These are phyloP conservation scores for Ceratobasidium papillatum DNA, from an alignment of 1,284 basidiomycete genomes.

Conservation along the genomic window DNA sequence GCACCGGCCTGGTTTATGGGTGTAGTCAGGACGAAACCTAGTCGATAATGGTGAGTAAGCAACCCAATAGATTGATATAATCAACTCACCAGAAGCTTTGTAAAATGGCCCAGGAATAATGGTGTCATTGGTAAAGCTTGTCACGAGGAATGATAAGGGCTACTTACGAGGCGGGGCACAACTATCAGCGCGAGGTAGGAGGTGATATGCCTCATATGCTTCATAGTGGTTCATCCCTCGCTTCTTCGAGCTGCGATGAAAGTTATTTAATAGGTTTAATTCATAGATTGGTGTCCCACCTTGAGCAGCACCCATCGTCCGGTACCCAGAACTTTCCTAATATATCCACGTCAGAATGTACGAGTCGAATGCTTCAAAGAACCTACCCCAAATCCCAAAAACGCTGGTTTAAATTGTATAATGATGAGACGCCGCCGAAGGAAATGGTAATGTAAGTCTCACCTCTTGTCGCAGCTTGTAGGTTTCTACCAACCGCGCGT, in stretches of 20 bases:
- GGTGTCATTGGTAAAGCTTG: neutral
- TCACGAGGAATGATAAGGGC: neutral
- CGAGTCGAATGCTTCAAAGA: neutral
- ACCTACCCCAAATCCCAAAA: slow-evolving; percentile 15
- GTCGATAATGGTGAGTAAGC: neutral
- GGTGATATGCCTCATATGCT: neutral
- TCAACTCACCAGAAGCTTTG: neutral
- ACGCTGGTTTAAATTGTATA: neutral
- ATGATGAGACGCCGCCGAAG: too few species aligned
- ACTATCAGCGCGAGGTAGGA: neutral
- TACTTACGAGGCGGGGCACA: neutral
- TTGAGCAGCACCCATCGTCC: slow-evolving; percentile 1
- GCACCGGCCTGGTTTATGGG: neutral
- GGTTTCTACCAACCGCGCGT: neutral
- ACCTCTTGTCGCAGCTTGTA: slow-evolving; percentile 20
- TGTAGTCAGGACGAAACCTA: neutral
- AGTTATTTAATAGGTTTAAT: neutral
- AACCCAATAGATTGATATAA: neutral
- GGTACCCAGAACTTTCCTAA: slow-evolving; percentile 8
- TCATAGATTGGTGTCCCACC: neutral
- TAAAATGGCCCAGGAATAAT: neutral
- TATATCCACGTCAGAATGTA: neutral
- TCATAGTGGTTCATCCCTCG: neutral
- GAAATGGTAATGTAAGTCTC: neutral
- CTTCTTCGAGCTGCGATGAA: neutral